Evolutionary conservation across 1,139 yeast species (phyloP), one percentile per base, ranked within the genome.

Genomic region (Zygotorulaspora mrakii): DNA sequence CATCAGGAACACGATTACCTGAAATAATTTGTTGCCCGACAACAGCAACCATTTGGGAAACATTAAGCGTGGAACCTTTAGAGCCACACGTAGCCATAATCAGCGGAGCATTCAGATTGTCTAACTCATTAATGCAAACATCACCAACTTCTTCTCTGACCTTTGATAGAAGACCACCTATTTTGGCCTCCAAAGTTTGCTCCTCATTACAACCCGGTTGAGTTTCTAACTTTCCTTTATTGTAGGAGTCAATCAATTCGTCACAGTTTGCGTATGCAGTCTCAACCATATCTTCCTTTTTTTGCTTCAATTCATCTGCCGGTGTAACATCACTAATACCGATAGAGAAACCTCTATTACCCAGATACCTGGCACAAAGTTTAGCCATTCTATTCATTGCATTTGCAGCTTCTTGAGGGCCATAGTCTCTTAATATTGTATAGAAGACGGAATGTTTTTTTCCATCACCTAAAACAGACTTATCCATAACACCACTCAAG

Each of bases 1-100:
- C 99, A 74, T 94, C 95, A 14, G 98, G 98, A 52, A 94, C 98
- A 76, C 99, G 95, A 61, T 86, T 85, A 66, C 99, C 99, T 4
- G 96, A 81, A 55, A 94, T 94, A 70, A 94, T 94, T 66, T 94
- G 99, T 68, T 94, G 99, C 44, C 99, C 99, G 35, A 94, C 99
- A 62, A 94, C 96, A 0, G 99, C 98, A 74, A 94, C 98, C 99
- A 94, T 94, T 69, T 94, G 99, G 8, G 98, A 91, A 31, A 94
- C 98, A 65, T 94, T 94, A 51, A 94, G 76, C 0, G 96, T 88
- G 29, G 98, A 91, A 66, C 98, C 99, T 65, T 94, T 94, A 35
- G 98, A 91, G 54, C 99, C 99, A 75, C 98, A 91, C 1, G 96
- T 87, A 8, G 98, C 97, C 99, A 94, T 94, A 61, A 94, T 89